Evolutionary conservation across 805 yeast genomes (phyloP).

Genomic region (Saccharomyces jurei): DNA sequence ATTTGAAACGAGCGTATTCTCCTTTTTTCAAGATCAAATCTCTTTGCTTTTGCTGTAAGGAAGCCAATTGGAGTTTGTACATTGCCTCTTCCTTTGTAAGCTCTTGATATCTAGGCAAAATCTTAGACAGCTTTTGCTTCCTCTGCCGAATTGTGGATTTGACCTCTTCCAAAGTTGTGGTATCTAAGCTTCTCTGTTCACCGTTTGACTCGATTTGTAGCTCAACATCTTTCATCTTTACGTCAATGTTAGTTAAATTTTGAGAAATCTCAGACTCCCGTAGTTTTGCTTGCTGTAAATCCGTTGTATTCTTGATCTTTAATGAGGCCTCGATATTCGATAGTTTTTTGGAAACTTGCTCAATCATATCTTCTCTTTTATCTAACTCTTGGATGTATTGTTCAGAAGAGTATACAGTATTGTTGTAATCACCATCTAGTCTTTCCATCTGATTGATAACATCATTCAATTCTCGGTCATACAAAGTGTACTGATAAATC

Average conservation of each 20-base stretch:
- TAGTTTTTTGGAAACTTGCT: slow-evolving; percentile 39
- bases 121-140: slow-evolving; percentile 31
- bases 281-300: slow-evolving; percentile 44
- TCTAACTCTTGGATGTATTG: slow-evolving; percentile 48
- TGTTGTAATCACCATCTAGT: slow-evolving; percentile 50
- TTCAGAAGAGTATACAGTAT: slow-evolving; percentile 45
- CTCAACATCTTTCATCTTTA: slow-evolving; percentile 38
- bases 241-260: slow-evolving; percentile 42
- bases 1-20: slow-evolving; percentile 50
- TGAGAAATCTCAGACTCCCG: slow-evolving; percentile 44
- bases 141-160: slow-evolving; percentile 29
- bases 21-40: slow-evolving; percentile 63
- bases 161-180: slow-evolving; percentile 21
- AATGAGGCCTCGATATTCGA: slow-evolving; percentile 40
- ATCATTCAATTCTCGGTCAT: slow-evolving; percentile 66
- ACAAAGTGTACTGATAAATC: slow-evolving; percentile 63
- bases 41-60: slow-evolving; percentile 47
- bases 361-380: slow-evolving; percentile 47
- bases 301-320: slow-evolving; percentile 45
- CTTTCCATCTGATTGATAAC: slow-evolving; percentile 51
- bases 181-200: slow-evolving; percentile 27
- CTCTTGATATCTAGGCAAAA: slow-evolving; percentile 36
- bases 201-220: slow-evolving; percentile 28
- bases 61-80: slow-evolving; percentile 34
- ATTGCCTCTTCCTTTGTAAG: slow-evolving; percentile 36